Evolutionary conservation across 345 rosid genomes (phyloP), one percentile per base, ranked within the genome.

Genomic region (Viola odorata): DNA sequence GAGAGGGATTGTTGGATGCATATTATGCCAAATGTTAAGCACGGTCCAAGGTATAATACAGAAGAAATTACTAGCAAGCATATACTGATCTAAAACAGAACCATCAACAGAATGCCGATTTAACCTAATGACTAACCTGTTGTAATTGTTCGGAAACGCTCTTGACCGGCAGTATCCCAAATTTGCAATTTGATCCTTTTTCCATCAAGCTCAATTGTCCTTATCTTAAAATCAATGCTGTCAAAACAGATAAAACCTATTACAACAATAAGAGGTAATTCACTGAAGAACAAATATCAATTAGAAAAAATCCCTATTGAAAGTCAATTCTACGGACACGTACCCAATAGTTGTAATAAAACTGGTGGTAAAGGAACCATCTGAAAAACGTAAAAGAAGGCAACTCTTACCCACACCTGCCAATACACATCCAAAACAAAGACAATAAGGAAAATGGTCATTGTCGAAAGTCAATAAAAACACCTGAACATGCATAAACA

Each of bases 371-470:
- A 90, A 90, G 66, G 95, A 83, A 75, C 88, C 96, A 82, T 87
- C 96, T 0, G 96, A 87, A 76, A 90, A 90, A 58, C 96, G 91
- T 75, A 89, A 77, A 3, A 89, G 76, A 66, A 90, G 82, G 68
- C 96, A 90, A 82, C 91, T 90, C 74, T 90, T 90, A 6, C 96
- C 96, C 68, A 87, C 96, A 72, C 96, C 96, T 90, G 83, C 66
- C 49, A 80, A 47, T 53, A 32, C 53, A 55, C 44, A 49, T 15
- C 56, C 36, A 12, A 51, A 60, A 47, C 42, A 32, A 23, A 41
- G 4, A 47, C 42, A 32, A 23, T 36, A 4, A 57, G 42, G 32
- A 8, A 39, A 52, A 37, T 5, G 37, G 3, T 37, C 56, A 63
- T 6, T 1, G 6, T 8, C 10, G 41, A 12, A 3, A 12, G 4